Conservation (phyloP, 352 stramenopile species). For the Pythium chondricola region DNA sequence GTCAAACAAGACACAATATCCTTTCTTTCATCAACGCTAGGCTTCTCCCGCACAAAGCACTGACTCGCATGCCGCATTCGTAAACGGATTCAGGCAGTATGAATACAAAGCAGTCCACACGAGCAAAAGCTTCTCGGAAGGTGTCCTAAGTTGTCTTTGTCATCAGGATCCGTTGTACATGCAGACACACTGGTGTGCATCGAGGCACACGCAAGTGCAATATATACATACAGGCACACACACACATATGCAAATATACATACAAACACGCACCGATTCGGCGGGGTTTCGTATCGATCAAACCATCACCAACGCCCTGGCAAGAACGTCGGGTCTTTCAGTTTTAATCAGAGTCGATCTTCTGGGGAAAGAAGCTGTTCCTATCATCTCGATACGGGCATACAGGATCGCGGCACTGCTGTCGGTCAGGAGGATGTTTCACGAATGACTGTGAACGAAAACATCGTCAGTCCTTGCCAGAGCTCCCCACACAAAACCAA, state of each 20-base stretch:
- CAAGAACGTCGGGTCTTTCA: constrained; percentile 68
- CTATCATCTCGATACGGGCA: constrained; percentile 56
- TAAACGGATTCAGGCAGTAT: constrained; percentile 72
- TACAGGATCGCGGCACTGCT: neutral
- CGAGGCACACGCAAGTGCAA: constrained; percentile 15
- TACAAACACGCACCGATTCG: constrained; percentile 11
- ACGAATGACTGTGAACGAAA: too few relatives aligned
- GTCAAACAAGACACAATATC: constrained; percentile 69
- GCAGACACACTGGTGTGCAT: too few relatives aligned
- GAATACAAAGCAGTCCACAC: constrained; percentile 82
- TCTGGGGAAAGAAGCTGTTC: constrained; percentile 82
- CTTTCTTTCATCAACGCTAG: constrained; percentile 77
- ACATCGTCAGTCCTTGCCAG: too few relatives aligned
- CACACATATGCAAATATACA: constrained; percentile 15
- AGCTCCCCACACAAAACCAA: too few relatives aligned
- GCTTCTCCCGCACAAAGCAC: constrained; percentile 6
- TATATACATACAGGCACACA: constrained; percentile 19
- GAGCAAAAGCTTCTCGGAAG: constrained; percentile 72
- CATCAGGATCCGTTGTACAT: constrained; percentile 42
- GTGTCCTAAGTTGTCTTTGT: constrained; percentile 74
- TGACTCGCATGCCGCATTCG: constrained; percentile 4
- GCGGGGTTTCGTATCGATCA: constrained; percentile 33
- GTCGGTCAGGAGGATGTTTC: too few relatives aligned
- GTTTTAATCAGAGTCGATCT: constrained; percentile 64
- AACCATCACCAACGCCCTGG: constrained; percentile 61